Evolutionary conservation across 2,329 filamentous ascomycete genomes (phyloP).

Genomic region (Penicillium freii): DNA sequence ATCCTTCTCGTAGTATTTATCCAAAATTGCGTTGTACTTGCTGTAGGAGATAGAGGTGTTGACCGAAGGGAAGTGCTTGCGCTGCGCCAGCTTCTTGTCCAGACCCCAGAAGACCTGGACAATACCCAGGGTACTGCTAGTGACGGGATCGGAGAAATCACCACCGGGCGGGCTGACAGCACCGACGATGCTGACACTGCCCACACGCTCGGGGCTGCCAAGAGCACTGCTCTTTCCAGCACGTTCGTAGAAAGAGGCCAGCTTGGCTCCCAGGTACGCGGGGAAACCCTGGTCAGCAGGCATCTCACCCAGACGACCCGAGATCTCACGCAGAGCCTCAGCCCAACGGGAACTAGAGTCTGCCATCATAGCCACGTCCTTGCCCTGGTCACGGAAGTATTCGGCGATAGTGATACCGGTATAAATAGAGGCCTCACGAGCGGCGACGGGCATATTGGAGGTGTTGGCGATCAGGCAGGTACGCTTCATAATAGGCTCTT

Average conservation of each 20-base stretch:
- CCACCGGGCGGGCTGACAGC: constrained; percentile 96
- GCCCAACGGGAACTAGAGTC: constrained; percentile 98
- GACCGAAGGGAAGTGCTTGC: constrained; percentile 98
- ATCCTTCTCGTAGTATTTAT: constrained; percentile 92
- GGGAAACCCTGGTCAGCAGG: constrained; percentile 99
- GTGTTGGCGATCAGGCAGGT: constrained; percentile 98
- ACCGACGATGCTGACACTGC: constrained; percentile 95
- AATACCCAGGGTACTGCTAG: constrained; percentile 87
- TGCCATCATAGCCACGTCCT: constrained; percentile 99
- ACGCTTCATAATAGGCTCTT: constrained; percentile 99
- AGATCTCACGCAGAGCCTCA: constrained; percentile 97
- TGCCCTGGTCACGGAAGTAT: constrained; percentile 96
- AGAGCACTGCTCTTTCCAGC: constrained; percentile 82
- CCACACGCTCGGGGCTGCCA: constrained; percentile 82
- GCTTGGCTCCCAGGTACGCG: constrained; percentile 91
- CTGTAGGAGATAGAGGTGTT: constrained; percentile 93
- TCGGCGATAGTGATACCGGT: constrained; percentile 93
- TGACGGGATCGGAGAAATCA: constrained; percentile 99
- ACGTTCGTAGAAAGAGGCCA: constrained; percentile 98
- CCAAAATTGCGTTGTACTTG: constrained; percentile 87
- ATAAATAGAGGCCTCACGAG: constrained; percentile 97
- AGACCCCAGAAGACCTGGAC: constrained; percentile 99
- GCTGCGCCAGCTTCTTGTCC: constrained; percentile 98
- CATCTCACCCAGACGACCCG: constrained; percentile 98
- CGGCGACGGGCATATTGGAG: constrained; percentile 99